Evolutionary conservation across 768 basidiomycete species (phyloP).

Genomic region (button mushroom (Agaricus bisporus)): DNA sequence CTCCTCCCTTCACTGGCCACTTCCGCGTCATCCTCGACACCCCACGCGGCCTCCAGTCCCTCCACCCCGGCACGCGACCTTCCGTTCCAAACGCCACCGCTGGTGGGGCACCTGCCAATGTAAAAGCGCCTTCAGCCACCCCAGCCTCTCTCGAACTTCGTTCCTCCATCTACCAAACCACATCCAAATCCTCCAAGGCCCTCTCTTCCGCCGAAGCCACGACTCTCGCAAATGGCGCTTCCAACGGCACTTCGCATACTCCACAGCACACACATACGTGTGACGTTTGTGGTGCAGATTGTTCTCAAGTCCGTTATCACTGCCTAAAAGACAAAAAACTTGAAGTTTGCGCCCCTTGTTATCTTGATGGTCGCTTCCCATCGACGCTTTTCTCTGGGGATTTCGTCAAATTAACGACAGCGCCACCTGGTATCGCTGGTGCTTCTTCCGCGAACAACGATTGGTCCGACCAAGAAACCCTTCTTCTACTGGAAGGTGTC

Average conservation of each 20-base stretch:
- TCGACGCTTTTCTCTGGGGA: conserved; percentile 95
- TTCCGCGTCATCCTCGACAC: conserved; percentile 98
- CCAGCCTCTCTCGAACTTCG: conserved; percentile 84
- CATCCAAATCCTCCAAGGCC: conserved; percentile 73
- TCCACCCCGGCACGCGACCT: conserved; percentile 76
- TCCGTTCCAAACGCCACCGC: conserved; percentile 45
- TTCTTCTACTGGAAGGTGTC: conserved; percentile 88
- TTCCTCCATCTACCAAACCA: conserved; percentile 82
- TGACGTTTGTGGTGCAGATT: conserved; percentile 94
- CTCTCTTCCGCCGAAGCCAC: conserved; percentile 66
- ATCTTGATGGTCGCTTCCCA: conserved; percentile 95
- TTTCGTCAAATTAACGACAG: conserved; percentile 78
- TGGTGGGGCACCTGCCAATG: conserved; percentile 28
- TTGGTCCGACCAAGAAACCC: conserved; percentile 89
- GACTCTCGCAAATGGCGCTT: conserved; percentile 51
- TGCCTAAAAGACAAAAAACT: conserved; percentile 89
- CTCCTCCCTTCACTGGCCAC: conserved; percentile 97
- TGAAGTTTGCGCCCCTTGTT: conserved; percentile 87
- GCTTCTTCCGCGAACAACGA: conserved; percentile 44
- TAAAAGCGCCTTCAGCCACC: conserved; percentile 25
- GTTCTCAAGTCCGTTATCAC: conserved; percentile 84
- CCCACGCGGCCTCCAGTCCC: conserved; percentile 90
- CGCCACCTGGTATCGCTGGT: conserved; percentile 32
- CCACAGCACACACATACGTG: conserved; percentile 61
- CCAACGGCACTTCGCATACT: conserved; percentile 42